These are phyloP conservation scores for Hevea brasiliensis DNA, from an alignment of 345 rosid genomes.

Conservation along the genomic window DNA sequence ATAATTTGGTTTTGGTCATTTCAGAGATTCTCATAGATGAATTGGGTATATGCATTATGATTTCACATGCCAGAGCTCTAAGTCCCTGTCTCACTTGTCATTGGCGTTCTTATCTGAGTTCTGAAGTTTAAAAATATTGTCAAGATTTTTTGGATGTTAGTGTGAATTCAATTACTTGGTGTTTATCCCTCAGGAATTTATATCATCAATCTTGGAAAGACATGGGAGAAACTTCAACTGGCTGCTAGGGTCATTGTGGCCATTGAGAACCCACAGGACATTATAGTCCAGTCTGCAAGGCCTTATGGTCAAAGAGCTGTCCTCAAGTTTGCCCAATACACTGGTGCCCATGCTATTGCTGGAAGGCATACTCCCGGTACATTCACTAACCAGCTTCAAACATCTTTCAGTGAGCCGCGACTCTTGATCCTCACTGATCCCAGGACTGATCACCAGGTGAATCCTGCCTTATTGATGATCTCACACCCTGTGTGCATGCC, in stretches of 20 bases:
- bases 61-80: no score
- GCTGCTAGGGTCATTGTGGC: conserved; percentile 88
- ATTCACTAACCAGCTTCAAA: conserved; percentile 89
- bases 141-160: background rate
- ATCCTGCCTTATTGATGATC: no score
- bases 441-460: conserved; percentile 94
- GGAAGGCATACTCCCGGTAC: conserved; percentile 99
- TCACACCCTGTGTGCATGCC: background rate
- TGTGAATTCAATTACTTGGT: background rate
- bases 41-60: no score
- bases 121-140: no score
- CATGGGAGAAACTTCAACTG: conserved; percentile 87
- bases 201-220: conserved; percentile 85
- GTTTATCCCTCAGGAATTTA: conserved; percentile 55
- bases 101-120: no score
- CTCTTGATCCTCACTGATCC: conserved; percentile 94
- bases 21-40: no score
- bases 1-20: no score
- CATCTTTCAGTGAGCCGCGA: conserved; percentile 87
- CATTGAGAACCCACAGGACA: conserved; percentile 86
- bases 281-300: conserved; percentile 94
- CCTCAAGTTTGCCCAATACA: conserved; percentile 84
- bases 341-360: conserved; percentile 97
- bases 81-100: no score
- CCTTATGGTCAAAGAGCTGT: conserved; percentile 99